Base-by-base conservation (phyloP, 1,139 yeast species). In the Scheffersomyces quercinus region DNA sequence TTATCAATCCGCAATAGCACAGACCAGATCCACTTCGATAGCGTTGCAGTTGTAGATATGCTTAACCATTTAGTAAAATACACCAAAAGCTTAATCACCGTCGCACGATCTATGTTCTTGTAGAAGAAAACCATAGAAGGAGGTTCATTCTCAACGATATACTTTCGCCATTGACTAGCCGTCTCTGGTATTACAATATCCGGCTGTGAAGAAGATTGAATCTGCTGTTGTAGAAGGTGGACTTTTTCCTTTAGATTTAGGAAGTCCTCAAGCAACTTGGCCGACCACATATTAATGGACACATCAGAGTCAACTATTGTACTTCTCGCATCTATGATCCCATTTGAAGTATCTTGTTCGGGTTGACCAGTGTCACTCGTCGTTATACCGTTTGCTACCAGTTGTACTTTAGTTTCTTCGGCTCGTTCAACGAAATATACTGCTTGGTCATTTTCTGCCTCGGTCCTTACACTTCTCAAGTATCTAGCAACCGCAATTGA, bases 41-140 rank as follows among this genome's bases (percentile, higher is more conserved):
- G 48, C 29, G 59, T 54, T n/a, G 55, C 58, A 26, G 62, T 64
- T 35, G 60, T 52, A 10, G 64, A 55, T 5, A 58, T 51, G 53
- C 68, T 69, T 32, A 74, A 58, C 77, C 78, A 72, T 41, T 65
- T 62, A 26, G 77, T 70, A 39, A 58, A 58, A 43, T 68, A 64
- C 0, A 68, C 64, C 24, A 74, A 47, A 20, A 73, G 59, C 48
- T 65, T 68, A 47, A 73, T 63, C 12, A 62, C 56, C 1, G 68
- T 63, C 6, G 65, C 54, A 38, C 73, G 72, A 36, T 68, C 69
- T 6, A 73, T 46, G 8, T 40, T 37, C 5, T 42, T 37, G 38
- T 49, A 48, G 44, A 65, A 58, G 35, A 47, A 56, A 3, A 51
- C 54, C 2, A 64, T 52, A 1, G 61, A 45, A 0, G 74, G 73